Percentiles rank a stretch among this genome's conserved stretches.
Evolutionary conservation across 768 basidiomycete genomes (phyloP).

Genomic region (Boletus reticulatus): DNA sequence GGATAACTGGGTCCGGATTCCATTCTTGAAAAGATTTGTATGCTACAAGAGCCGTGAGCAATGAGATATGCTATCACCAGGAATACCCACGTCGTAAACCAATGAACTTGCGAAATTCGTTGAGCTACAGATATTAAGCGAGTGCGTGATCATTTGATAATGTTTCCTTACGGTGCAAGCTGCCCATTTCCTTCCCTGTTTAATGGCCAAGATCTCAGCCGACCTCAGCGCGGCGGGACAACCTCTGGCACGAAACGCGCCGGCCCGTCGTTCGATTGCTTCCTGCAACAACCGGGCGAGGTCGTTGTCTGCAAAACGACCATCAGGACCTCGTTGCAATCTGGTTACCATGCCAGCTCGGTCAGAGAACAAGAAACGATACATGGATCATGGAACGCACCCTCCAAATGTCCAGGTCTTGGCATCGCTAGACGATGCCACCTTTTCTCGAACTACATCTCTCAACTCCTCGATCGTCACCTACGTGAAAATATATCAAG

Average conservation of each 20-base stretch:
- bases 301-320: constrained; percentile 61
- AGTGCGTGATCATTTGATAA: background rate
- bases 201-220: constrained; percentile 68
- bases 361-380: background rate
- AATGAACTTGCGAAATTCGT: constrained; percentile 72
- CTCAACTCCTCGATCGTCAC: constrained; percentile 21
- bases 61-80: background rate
- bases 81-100: constrained; percentile 57
- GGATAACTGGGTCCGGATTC: constrained; percentile 60
- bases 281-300: constrained; percentile 61
- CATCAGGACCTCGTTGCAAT: constrained; percentile 46
- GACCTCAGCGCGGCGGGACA: constrained; percentile 63
- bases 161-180: constrained; percentile 57
- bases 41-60: constrained; percentile 38
- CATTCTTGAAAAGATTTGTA: constrained; percentile 67
- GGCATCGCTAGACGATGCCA: constrained; percentile 18
- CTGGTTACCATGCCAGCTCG: constrained; percentile 27
- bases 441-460: constrained; percentile 9
- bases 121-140: constrained; percentile 40
- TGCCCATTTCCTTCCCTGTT: constrained; percentile 66
- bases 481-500: constrained; percentile 5
- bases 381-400: constrained; percentile 26
- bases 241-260: constrained; percentile 67
- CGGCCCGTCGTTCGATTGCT: constrained; percentile 57
- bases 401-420: constrained; percentile 55